Conservation (phyloP, 768 basidiomycete genomes). For the Exidia glandulosa region DNA sequence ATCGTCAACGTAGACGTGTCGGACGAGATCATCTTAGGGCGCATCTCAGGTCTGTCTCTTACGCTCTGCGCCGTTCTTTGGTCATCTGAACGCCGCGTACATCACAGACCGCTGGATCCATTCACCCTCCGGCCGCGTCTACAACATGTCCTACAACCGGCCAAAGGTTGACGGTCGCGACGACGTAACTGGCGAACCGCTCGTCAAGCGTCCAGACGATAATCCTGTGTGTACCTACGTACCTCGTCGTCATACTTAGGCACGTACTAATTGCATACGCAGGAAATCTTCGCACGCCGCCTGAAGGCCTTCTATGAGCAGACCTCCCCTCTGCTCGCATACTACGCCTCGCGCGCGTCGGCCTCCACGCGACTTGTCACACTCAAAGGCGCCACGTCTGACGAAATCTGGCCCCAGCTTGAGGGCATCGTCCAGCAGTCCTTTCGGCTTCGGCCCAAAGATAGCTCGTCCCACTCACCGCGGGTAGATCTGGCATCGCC, state of each 20-base stretch:
- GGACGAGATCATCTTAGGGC: conserved; percentile 71
- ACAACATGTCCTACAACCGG: conserved; percentile 81
- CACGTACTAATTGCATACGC: conserved; percentile 1
- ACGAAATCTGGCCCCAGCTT: conserved; percentile 84
- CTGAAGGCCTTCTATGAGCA: conserved; percentile 65
- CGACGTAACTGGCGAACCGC: conserved; percentile 76
- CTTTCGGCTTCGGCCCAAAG: conserved; percentile 32
- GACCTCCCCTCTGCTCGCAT: conserved; percentile 70
- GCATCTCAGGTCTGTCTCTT: conserved; percentile 46
- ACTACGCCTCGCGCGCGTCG: conserved; percentile 41
- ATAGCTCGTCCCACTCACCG: neutral
- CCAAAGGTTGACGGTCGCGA: conserved; percentile 72
- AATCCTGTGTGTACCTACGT: conserved; percentile 51
- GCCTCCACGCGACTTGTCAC: conserved; percentile 35
- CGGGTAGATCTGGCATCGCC: neutral
- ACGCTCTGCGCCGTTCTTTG: neutral
- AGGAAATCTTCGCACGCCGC: conserved; percentile 74
- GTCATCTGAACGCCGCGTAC: neutral
- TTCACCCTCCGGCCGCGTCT: conserved; percentile 76
- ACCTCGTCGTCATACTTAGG: conserved; percentile 1
- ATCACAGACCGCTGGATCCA: conserved; percentile 73
- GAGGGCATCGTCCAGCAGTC: conserved; percentile 45
- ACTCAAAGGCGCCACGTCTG: conserved; percentile 62
- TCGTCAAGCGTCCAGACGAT: conserved; percentile 84
- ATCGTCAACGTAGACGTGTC: conserved; percentile 84